Evolutionary conservation across 2,329 filamentous ascomycete genomes (phyloP).

Genomic region (Zasmidium angulare): DNA sequence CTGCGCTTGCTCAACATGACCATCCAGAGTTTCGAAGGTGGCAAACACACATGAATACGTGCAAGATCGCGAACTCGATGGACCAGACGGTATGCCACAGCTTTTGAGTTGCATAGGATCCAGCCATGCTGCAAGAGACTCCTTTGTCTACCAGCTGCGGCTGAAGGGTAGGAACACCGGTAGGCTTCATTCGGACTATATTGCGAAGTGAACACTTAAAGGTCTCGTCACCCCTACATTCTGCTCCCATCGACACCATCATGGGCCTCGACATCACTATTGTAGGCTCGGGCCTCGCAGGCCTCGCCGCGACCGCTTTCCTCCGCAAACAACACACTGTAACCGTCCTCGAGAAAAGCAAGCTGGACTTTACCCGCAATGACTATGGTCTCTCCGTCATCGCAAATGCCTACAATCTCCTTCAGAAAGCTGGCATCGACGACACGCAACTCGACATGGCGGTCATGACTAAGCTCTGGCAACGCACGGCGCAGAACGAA

Average conservation of each 20-base stretch:
- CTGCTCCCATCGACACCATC: neutral
- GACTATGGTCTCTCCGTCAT: constrained; percentile 14
- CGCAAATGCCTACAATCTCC: constrained; percentile 12
- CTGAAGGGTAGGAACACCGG: too few relatives aligned
- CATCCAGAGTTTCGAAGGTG: too few relatives aligned
- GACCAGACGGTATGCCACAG: too few relatives aligned
- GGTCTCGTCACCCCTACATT: neutral
- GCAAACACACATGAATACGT: too few relatives aligned
- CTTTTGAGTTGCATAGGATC: too few relatives aligned
- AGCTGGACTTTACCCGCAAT: constrained; percentile 8
- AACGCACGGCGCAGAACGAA: constrained; percentile 2
- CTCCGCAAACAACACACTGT: constrained; percentile 8
- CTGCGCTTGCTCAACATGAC: too few relatives aligned
- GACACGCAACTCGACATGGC: constrained; percentile 9
- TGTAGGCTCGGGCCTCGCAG: constrained; percentile 9
- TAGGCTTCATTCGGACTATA: too few relatives aligned
- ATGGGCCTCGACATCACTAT: constrained; percentile 11
- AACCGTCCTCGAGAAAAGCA: constrained; percentile 10
- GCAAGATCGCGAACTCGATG: too few relatives aligned
- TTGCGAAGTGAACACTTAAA: neutral
- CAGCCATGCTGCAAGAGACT: too few relatives aligned
- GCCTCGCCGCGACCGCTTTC: constrained; percentile 6
- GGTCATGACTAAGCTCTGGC: constrained; percentile 7
- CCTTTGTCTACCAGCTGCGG: too few relatives aligned
- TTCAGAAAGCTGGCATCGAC: constrained; percentile 10